phyloP scores from a whole-genome alignment of 768 basidiomycete species.

The Tubosaeta sp. region DNA sequence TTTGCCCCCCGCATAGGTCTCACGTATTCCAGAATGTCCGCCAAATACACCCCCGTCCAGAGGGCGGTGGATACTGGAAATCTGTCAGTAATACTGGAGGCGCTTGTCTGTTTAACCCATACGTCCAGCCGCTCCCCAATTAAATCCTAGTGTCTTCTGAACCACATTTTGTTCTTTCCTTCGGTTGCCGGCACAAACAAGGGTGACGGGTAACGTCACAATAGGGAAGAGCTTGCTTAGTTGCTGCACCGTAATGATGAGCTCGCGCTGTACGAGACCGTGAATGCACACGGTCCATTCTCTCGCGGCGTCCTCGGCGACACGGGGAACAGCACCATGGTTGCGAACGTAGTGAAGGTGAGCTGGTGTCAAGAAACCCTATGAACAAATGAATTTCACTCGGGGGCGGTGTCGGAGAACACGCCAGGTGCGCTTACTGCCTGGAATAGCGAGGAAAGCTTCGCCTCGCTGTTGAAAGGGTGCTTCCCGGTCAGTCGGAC shows the following conservation, averaged over 20 bases:
- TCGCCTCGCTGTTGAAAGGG: conserved; percentile 58
- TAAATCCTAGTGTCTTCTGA: conserved; percentile 51
- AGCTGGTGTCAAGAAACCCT: conserved; percentile 54
- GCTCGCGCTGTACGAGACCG: conserved; percentile 34
- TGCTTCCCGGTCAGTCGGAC: conserved; percentile 56
- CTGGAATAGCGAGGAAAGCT: conserved; percentile 40
- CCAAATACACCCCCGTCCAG: conserved; percentile 56
- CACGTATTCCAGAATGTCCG: conserved; percentile 48
- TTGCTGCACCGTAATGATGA: conserved; percentile 41
- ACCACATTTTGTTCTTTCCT: conserved; percentile 65
- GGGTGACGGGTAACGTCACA: conserved; percentile 56
- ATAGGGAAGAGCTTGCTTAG: conserved; percentile 43
- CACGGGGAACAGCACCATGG: conserved; percentile 54
- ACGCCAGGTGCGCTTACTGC: conserved; percentile 22
- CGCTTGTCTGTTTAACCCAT: neutral
- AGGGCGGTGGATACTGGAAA: conserved; percentile 45
- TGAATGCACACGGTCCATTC: conserved; percentile 45
- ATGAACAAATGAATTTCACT: neutral
- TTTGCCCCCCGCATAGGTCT: conserved; percentile 37
- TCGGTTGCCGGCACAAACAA: conserved; percentile 63
- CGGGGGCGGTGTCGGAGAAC: neutral
- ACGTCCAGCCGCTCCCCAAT: conserved; percentile 50
- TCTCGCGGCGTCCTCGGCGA: conserved; percentile 33
- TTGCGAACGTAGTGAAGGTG: conserved; percentile 58
- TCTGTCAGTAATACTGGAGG: neutral